phyloP scores from a whole-genome alignment of 129 eudicot species.

The Oenanthe sinensis region DNA sequence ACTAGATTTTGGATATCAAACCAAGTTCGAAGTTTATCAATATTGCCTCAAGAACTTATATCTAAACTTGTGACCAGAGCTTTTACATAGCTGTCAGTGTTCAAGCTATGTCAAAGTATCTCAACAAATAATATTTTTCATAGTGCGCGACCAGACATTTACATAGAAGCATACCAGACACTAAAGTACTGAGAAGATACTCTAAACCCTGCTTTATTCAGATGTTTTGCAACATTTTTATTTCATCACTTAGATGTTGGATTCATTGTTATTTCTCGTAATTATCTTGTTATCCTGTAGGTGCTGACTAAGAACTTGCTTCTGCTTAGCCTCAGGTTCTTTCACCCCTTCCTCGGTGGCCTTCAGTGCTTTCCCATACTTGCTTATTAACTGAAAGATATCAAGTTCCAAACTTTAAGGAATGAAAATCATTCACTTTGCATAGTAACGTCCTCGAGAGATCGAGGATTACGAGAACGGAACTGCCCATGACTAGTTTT shows the following conservation, averaged over 20 bases:
- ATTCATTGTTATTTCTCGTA: background rate
- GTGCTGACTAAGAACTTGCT: conserved; percentile 14
- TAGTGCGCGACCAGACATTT: background rate
- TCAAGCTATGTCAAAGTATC: background rate
- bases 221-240: background rate
- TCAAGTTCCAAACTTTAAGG: background rate
- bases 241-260: background rate
- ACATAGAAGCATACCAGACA: background rate
- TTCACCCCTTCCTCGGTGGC: conserved; percentile 68
- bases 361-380: conserved; percentile 65
- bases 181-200: background rate
- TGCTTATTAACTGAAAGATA: conserved; percentile 33
- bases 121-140: background rate
- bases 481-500: too few species aligned
- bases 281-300: background rate
- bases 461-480: background rate
- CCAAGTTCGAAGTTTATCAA: background rate
- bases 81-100: background rate
- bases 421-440: background rate
- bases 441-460: background rate
- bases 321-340: conserved; percentile 55
- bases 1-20: too few species aligned
- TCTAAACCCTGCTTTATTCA: background rate
- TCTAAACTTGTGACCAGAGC: background rate
- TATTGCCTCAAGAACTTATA: background rate